phyloP scores from a whole-genome alignment of 192 early-diverging fungal species.

The Coemansia sp. region DNA sequence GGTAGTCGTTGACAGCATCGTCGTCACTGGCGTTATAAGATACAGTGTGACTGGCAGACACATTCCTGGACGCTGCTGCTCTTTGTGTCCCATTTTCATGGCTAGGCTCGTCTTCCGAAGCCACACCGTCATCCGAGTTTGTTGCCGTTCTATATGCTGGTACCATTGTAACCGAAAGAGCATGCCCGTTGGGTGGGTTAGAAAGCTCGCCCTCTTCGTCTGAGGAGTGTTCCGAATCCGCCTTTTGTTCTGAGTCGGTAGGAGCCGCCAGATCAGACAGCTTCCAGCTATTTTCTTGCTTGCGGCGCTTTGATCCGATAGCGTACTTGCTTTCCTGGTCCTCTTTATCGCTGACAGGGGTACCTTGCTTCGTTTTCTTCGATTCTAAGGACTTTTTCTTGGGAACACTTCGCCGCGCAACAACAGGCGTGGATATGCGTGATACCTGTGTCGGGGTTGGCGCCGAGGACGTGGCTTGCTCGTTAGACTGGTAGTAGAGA shows the following conservation, averaged over 20 bases:
- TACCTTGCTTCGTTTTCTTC: not conserved
- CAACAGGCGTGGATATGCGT: not conserved
- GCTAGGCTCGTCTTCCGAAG: not conserved
- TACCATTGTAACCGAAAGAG: slow-evolving; percentile 26
- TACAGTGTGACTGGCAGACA: not conserved
- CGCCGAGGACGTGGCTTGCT: slow-evolving; percentile 3
- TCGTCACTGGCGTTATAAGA: slow-evolving; percentile 35
- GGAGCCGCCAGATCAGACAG: slow-evolving; percentile 4
- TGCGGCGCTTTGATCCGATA: slow-evolving; percentile 16
- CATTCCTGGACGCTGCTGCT: not conserved
- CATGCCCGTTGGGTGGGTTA: not conserved
- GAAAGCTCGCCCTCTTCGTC: slow-evolving; percentile 7
- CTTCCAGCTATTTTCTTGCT: not conserved
- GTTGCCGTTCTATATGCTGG: slow-evolving; percentile 30
- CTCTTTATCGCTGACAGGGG: not conserved
- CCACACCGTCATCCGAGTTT: slow-evolving; percentile 4
- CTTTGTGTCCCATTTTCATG: not conserved
- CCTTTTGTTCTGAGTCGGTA: not conserved
- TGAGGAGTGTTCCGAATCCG: not conserved
- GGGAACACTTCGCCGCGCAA: not conserved
- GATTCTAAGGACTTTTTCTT: not conserved
- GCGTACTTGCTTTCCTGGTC: slow-evolving; percentile 42
- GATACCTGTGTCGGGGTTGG: not conserved
- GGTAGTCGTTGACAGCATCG: slow-evolving; percentile 26
- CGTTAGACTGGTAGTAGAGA: slow-evolving; percentile 42